These are phyloP conservation scores for Piloderma croceum DNA, from an alignment of 768 basidiomycete genomes.

Conservation along the genomic window DNA sequence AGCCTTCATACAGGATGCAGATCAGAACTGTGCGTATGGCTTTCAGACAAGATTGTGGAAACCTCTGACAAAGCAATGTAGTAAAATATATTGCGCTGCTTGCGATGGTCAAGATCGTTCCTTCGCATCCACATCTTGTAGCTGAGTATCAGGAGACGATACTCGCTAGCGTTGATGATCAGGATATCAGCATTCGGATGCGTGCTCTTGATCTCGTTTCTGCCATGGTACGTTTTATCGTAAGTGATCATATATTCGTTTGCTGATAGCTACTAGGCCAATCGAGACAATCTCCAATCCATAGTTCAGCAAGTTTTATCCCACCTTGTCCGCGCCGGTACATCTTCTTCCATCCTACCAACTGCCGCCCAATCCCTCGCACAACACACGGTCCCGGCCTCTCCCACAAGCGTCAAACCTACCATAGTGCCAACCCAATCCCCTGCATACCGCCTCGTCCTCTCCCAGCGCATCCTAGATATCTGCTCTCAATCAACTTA, in stretches of 20 bases:
- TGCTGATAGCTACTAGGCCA: conserved; percentile 51
- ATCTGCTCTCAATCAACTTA: conserved; percentile 84
- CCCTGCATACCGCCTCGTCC: conserved; percentile 77
- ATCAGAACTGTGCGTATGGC: conserved; percentile 82
- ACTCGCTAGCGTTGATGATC: conserved; percentile 81
- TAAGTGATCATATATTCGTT: conserved; percentile 2
- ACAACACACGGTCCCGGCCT: conserved; percentile 44
- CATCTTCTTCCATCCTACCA: conserved; percentile 42
- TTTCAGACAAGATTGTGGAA: neutral
- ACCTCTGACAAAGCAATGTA: conserved; percentile 30
- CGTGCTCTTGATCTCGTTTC: conserved; percentile 90
- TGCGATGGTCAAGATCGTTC: conserved; percentile 94
- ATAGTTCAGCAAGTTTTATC: conserved; percentile 87
- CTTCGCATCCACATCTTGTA: conserved; percentile 82
- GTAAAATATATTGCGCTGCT: conserved; percentile 97
- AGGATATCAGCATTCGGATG: conserved; percentile 94
- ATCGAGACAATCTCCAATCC: conserved; percentile 76
- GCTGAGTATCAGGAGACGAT: conserved; percentile 91
- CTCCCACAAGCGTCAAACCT: conserved; percentile 30
- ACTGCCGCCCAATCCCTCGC: conserved; percentile 51
- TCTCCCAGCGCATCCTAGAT: conserved; percentile 77
- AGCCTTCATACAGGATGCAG: conserved; percentile 83
- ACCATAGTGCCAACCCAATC: conserved; percentile 58
- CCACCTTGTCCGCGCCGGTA: conserved; percentile 66
- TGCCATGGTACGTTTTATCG: conserved; percentile 64